Percentiles rank a stretch among this genome's conserved stretches.
phyloP scores from a whole-genome alignment of 257 asterid species.

The Solanum sparsipilum region DNA sequence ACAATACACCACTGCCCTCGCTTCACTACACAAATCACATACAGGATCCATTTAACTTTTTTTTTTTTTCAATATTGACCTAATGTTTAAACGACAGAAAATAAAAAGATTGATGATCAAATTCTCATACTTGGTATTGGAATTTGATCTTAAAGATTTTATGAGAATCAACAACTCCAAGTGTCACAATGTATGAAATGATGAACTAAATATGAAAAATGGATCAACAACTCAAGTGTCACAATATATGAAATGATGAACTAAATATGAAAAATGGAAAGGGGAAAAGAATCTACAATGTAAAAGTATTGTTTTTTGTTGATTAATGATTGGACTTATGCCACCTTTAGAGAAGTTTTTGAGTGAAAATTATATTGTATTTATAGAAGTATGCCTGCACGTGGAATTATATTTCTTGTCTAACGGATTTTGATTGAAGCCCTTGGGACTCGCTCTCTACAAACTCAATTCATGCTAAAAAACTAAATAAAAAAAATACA shows the following conservation, averaged over 20 bases:
- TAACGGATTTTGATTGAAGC: neutral
- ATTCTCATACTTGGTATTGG: neutral
- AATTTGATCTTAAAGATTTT: neutral
- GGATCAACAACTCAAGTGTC: neutral
- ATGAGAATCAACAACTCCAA: neutral
- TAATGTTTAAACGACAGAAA: neutral
- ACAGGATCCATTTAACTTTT: slow-evolving; percentile 15
- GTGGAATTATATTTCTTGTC: neutral
- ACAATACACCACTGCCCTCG: slow-evolving; percentile 58
- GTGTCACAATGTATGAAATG: neutral
- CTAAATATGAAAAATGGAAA: neutral
- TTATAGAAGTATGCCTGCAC: neutral
- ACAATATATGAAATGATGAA: neutral
- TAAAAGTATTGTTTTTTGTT: neutral
- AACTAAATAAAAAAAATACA: neutral
- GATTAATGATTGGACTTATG: neutral
- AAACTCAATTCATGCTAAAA: neutral
- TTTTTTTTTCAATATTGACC: too few species aligned
- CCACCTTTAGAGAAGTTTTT: neutral
- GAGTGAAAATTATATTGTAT: neutral
- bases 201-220: neutral
- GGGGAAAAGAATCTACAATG: neutral
- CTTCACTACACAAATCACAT: slow-evolving; percentile 51
- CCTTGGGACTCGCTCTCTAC: neutral
- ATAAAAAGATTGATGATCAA: neutral